phyloP scores from a whole-genome alignment of 140 eudicot species.

The Flaveria floridana region DNA sequence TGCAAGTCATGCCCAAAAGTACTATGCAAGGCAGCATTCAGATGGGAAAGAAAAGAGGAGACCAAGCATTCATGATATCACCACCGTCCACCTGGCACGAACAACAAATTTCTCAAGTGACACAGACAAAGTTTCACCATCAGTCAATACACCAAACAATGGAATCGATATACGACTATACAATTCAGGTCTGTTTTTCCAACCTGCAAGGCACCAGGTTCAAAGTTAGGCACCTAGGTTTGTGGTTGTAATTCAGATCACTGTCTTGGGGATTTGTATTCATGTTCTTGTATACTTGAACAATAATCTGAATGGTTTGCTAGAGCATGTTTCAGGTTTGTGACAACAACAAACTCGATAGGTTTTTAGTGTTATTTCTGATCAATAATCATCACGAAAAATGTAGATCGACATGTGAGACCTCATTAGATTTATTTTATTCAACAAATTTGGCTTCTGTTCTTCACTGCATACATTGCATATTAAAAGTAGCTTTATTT shows the following conservation, averaged over 20 bases:
- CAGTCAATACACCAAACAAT: slow-evolving; percentile 21
- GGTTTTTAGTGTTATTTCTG: background rate
- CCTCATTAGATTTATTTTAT: slow-evolving; percentile 1
- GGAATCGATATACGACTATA: slow-evolving; percentile 28
- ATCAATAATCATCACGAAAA: slow-evolving; percentile 15
- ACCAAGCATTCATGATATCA: slow-evolving; percentile 90
- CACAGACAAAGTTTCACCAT: slow-evolving; percentile 23
- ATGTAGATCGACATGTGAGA: slow-evolving; percentile 21
- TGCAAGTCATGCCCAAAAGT: slow-evolving; percentile 89
- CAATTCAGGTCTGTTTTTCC: slow-evolving; percentile 38
- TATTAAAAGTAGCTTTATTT: slow-evolving; percentile 10
- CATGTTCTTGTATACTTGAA: slow-evolving; percentile 25
- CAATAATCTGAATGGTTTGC: slow-evolving; percentile 18
- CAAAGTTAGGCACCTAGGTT: slow-evolving; percentile 29
- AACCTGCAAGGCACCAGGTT: slow-evolving; percentile 37
- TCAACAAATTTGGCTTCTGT: slow-evolving; percentile 4
- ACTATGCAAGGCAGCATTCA: slow-evolving; percentile 64
- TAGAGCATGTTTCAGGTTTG: background rate
- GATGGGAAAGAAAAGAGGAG: slow-evolving; percentile 74
- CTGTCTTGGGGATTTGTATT: slow-evolving; percentile 21
- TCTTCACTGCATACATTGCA: slow-evolving; percentile 19
- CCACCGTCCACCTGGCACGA: slow-evolving; percentile 52
- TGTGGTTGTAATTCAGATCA: slow-evolving; percentile 25
- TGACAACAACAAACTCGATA: too few relatives aligned
- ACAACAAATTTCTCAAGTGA: slow-evolving; percentile 28